Conservation (phyloP, 768 basidiomycete species). For the Mycena galopus region DNA sequence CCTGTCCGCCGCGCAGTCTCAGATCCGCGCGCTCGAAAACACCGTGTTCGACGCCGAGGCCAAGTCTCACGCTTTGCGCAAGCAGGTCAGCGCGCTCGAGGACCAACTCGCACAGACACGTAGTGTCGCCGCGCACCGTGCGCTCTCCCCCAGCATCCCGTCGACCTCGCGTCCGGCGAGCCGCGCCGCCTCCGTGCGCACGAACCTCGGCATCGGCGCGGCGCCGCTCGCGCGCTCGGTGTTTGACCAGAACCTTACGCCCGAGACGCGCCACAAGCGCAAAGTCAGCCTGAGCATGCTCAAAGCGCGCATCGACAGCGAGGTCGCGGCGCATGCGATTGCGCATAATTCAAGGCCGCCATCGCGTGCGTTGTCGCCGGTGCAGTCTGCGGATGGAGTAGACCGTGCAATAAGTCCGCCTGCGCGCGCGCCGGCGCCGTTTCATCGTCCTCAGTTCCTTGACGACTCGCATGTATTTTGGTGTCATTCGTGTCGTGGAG, state of each 20-base stretch:
- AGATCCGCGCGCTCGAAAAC: slow-evolving; percentile 83
- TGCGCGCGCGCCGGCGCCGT: slow-evolving; percentile 37
- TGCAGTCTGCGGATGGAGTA: slow-evolving; percentile 53
- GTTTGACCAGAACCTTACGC: slow-evolving; percentile 77
- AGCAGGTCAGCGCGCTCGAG: slow-evolving; percentile 74
- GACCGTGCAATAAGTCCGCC: slow-evolving; percentile 44
- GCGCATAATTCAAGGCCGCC: slow-evolving; percentile 58
- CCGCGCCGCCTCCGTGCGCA: slow-evolving; percentile 57
- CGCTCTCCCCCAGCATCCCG: slow-evolving; percentile 61
- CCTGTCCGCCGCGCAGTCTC: slow-evolving; percentile 83
- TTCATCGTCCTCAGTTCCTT: slow-evolving; percentile 78
- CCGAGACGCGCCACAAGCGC: slow-evolving; percentile 86
- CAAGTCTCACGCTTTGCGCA: slow-evolving; percentile 74
- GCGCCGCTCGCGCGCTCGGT: slow-evolving; percentile 66
- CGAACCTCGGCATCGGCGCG: slow-evolving; percentile 50
- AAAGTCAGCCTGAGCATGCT: slow-evolving; percentile 90
- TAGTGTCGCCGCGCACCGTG: slow-evolving; percentile 56
- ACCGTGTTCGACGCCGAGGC: slow-evolving; percentile 81
- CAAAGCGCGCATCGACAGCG: slow-evolving; percentile 90
- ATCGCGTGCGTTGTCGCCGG: slow-evolving; percentile 69
- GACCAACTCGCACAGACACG: slow-evolving; percentile 70
- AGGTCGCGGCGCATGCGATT: slow-evolving; percentile 61
- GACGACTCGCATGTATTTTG: slow-evolving; percentile 93
- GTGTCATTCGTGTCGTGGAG: slow-evolving; percentile 87
- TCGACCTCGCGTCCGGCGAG: slow-evolving; percentile 59